Conservation (phyloP, 2,329 filamentous ascomycete genomes). For the Conoideocrella luteorostrata region DNA sequence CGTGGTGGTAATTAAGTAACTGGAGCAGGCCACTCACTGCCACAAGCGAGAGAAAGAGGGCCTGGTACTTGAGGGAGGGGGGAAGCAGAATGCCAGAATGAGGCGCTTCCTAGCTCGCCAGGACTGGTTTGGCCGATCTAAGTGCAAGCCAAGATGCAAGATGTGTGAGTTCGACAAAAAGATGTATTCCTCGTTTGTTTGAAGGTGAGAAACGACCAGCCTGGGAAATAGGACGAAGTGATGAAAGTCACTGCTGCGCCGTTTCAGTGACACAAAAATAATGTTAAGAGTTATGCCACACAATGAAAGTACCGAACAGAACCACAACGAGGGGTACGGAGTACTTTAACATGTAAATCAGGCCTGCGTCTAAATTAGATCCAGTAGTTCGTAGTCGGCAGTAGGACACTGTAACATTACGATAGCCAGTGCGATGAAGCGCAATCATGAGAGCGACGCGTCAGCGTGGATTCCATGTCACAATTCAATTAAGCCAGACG, state of each 20-base stretch:
- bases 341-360: constrained; percentile 7
- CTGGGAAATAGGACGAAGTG: no score
- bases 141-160: neutral
- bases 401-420: neutral
- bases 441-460: constrained; percentile 5
- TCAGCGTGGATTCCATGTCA: constrained; percentile 18
- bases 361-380: constrained; percentile 7
- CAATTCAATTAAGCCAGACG: constrained; percentile 30
- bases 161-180: no score
- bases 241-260: no score
- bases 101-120: constrained; percentile 1
- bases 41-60: neutral
- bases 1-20: constrained; percentile 5
- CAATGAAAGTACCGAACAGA: neutral
- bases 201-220: no score
- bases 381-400: no score
- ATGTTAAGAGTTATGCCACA: no score
- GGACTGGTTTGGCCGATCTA: neutral
- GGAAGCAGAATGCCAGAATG: constrained; percentile 1
- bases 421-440: constrained; percentile 4
- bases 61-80: neutral
- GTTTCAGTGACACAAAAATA: no score
- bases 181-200: no score
- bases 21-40: no score
- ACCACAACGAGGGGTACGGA: constrained; percentile 4